These are phyloP conservation scores for Gastrodia elata DNA, from an alignment of 106 monocot species.

Conservation along the genomic window DNA sequence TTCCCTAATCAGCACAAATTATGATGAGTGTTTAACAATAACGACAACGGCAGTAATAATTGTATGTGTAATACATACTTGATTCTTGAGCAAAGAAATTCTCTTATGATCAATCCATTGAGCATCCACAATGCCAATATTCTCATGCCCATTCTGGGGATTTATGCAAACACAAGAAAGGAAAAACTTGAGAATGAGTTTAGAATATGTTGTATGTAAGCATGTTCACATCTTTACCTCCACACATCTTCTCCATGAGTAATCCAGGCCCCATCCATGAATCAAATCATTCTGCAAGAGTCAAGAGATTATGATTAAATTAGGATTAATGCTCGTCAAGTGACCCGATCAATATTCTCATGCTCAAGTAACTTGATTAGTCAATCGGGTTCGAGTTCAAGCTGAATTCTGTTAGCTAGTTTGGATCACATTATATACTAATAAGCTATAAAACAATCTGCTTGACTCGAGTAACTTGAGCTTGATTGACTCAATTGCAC, in stretches of 20 bases:
- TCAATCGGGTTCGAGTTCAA: too few species aligned
- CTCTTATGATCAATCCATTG: conserved; percentile 63
- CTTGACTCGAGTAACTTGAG: too few species aligned
- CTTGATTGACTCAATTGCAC: not conserved
- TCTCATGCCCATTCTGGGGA: conserved; percentile 53
- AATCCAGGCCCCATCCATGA: conserved; percentile 72
- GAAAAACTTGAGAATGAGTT: not conserved
- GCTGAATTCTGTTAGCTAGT: too few species aligned
- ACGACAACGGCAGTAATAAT: not conserved
- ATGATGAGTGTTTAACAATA: not conserved
- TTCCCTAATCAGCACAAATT: conserved; percentile 19
- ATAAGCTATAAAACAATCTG: too few species aligned
- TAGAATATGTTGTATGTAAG: not conserved
- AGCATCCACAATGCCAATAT: conserved; percentile 62
- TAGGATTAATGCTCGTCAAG: too few species aligned
- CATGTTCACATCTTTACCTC: conserved; percentile 23
- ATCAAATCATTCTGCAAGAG: conserved; percentile 50
- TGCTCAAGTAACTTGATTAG: too few species aligned
- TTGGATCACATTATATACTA: too few species aligned
- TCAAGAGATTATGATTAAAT: not conserved
- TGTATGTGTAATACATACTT: conserved; percentile 14
- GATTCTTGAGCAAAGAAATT: conserved; percentile 61
- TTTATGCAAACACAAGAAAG: not conserved
- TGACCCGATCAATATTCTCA: too few species aligned
- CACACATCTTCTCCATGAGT: conserved; percentile 47